Percentiles rank a stretch among this genome's conserved stretches.
Conservation (phyloP, 805 yeast genomes). For the Cyberlindnera americana region DNA sequence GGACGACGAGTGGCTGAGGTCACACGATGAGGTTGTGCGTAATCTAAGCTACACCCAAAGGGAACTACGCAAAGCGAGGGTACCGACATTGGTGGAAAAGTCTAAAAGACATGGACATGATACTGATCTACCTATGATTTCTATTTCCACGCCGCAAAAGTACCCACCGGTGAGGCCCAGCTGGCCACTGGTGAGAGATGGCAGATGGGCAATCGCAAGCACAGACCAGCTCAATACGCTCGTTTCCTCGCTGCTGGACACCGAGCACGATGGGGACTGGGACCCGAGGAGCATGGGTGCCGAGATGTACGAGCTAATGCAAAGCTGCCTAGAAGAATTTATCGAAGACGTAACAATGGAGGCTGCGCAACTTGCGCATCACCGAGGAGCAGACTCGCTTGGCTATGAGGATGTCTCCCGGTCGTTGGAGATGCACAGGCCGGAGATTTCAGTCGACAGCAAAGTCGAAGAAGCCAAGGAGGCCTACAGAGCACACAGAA, state of each 20-base stretch:
- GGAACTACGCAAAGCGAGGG: not conserved
- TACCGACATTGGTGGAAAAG: not conserved
- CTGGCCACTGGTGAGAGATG: not conserved
- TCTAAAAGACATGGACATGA: not conserved
- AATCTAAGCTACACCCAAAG: slow-evolving; percentile 4
- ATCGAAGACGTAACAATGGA: slow-evolving; percentile 3
- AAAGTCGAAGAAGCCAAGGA: not conserved
- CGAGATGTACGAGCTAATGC: slow-evolving; percentile 6
- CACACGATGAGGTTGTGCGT: not conserved
- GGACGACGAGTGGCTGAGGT: slow-evolving; percentile 2
- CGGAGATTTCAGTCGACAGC: not conserved
- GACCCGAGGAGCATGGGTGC: slow-evolving; percentile 3
- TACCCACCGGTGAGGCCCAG: not conserved
- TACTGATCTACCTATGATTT: too few species aligned
- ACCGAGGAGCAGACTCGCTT: slow-evolving; percentile 1
- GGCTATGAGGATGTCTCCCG: not conserved
- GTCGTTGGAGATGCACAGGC: slow-evolving; percentile 2
- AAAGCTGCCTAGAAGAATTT: slow-evolving; percentile 6
- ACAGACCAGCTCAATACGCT: not conserved
- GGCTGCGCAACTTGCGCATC: slow-evolving; percentile 3
- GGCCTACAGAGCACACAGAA: not conserved
- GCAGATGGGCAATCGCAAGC: not conserved
- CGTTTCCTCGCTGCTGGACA: not conserved
- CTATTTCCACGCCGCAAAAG: not conserved
- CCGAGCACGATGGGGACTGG: slow-evolving; percentile 2